phyloP scores from a whole-genome alignment of 306 rosid species.

The Gastrolobium villosum region DNA sequence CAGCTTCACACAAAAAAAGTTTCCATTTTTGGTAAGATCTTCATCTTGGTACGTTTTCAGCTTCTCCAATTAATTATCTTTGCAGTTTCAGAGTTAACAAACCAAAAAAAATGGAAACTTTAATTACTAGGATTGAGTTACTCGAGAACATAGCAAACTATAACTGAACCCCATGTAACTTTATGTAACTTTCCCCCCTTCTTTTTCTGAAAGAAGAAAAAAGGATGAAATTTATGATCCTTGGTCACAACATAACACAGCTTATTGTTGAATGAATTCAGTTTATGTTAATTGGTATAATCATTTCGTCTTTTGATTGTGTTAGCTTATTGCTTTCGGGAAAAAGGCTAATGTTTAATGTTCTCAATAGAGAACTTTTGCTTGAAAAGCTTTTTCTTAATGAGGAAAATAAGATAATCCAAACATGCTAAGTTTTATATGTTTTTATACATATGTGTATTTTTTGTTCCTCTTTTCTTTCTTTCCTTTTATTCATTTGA shows the following conservation, averaged over 20 bases:
- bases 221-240: not conserved
- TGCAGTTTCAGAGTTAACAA: conserved; percentile 1
- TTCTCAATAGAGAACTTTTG: not conserved
- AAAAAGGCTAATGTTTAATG: conserved; percentile 17
- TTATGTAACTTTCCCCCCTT: not conserved
- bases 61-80: conserved; percentile 11
- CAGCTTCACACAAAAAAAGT: conserved; percentile 23
- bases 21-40: conserved; percentile 61
- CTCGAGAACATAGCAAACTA: not conserved
- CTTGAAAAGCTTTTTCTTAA: conserved; percentile 11
- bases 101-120: not conserved
- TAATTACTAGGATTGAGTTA: conserved; percentile 13
- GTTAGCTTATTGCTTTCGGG: not conserved
- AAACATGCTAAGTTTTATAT: conserved; percentile 5
- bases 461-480: not conserved
- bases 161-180: conserved; percentile 9
- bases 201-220: not conserved
- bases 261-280: conserved; percentile 9
- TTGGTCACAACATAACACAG: not conserved
- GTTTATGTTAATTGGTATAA: not conserved
- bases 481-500: conserved; percentile 6
- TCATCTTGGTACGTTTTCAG: conserved; percentile 59
- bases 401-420: not conserved
- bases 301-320: conserved; percentile 18
- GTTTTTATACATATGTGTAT: not conserved